Conservation (phyloP, 1,284 basidiomycete genomes). For the Pisolithus thermaeus region DNA sequence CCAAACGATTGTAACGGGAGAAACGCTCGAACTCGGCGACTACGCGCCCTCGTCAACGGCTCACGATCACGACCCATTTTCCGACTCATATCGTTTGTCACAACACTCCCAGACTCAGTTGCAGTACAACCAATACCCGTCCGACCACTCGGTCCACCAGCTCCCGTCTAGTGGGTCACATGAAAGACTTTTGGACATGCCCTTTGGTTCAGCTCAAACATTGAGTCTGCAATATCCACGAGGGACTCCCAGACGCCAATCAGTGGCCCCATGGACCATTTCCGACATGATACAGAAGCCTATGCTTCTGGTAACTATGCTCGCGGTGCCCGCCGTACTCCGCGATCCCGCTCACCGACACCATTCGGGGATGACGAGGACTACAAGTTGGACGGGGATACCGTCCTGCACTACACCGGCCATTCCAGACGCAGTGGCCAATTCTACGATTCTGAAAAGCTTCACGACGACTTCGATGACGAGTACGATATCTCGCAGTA, state of each 20-base stretch:
- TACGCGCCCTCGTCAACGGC: constrained; percentile 10
- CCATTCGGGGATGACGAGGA: constrained; percentile 67
- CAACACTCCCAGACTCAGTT: constrained; percentile 21
- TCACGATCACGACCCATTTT: constrained; percentile 26
- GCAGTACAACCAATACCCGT: constrained; percentile 22
- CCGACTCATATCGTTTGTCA: constrained; percentile 17
- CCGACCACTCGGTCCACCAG: constrained; percentile 19
- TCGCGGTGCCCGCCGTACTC: constrained; percentile 39
- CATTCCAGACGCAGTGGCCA: constrained; percentile 24
- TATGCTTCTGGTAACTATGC: constrained; percentile 57
- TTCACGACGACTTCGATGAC: constrained; percentile 8
- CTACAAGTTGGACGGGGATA: constrained; percentile 50
- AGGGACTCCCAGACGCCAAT: constrained; percentile 17
- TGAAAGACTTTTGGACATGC: constrained; percentile 17
- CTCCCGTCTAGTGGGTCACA: constrained; percentile 12
- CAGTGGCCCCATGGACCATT: constrained; percentile 35
- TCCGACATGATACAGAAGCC: constrained; percentile 54
- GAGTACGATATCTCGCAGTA: constrained; percentile 31
- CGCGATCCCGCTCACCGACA: constrained; percentile 68
- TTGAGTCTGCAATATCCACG: constrained; percentile 5
- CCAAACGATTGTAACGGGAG: constrained; percentile 31
- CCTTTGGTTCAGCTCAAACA: constrained; percentile 17
- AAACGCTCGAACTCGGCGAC: constrained; percentile 31
- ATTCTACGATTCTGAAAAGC: constrained; percentile 30
- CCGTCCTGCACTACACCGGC: constrained; percentile 49